Evolutionary conservation across 352 stramenopile species (phyloP), one percentile per base, ranked within the genome.

Genomic region (Sclerospora graminicola): DNA sequence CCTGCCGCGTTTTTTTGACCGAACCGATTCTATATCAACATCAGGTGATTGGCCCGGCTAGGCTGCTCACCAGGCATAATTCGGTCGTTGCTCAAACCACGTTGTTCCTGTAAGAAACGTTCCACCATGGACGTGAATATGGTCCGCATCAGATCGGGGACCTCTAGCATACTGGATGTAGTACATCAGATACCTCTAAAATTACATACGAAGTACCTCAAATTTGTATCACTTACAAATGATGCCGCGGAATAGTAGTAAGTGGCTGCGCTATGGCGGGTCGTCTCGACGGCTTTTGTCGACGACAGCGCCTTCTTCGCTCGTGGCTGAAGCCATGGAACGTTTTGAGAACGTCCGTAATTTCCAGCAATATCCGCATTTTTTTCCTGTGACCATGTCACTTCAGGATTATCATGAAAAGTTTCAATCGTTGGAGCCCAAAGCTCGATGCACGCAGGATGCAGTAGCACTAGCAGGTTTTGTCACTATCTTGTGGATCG

Each of bases 331-430:
- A 35, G 69, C 64, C 18, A 69, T 84, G 48, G 67, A 70, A 39
- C 73, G 77, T 28, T 89, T 89, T 41, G 54, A 64, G 14, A 36
- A 53, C 9, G 61, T 89, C 4, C 54, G 62, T 0, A 52, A 57
- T 29, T 86, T 86, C 48, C 51, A 62, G 34, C 46, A 61, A 16
- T 89, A 86, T 40, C 77, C 77, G 34, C 70, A 86, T 45, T 57
- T 57, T 20, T 86, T 89, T 54, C 71, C 69, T 5, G 60, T 84
- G 24, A 75, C 55, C 39, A 84, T 86, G 64, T 78, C 61, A 23
- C 40, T 89, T 15, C 58, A 62, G 26, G 64, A 82, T 40, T 89
- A 74, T 42, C 65, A 81, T 16, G 41, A 50, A 1, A 71, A 81
- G 60, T 86, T 80, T 51, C 55, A 56, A 4, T 45, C 45, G 5